Percentiles rank a stretch among this genome's conserved stretches.
phyloP scores from a whole-genome alignment of 2,329 filamentous ascomycete genomes.

The Acrodontium crateriforme region DNA sequence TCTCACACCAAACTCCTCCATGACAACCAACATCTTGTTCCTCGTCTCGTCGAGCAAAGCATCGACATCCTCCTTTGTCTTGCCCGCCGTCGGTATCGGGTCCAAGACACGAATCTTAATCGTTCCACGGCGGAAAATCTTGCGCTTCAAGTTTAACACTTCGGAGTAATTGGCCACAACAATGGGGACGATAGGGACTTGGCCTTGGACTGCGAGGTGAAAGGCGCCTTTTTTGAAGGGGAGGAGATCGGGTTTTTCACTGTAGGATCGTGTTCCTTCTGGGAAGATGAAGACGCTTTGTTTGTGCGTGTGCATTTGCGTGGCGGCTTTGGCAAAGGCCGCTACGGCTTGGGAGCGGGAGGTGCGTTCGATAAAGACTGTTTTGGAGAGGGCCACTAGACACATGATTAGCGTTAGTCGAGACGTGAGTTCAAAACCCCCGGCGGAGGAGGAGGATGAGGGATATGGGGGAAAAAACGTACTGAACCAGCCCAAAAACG shows the following conservation, averaged over 20 bases:
- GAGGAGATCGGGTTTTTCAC: slow-evolving; percentile 63
- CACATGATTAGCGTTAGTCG: too few relatives aligned
- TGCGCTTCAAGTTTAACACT: slow-evolving; percentile 32
- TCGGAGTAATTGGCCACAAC: slow-evolving; percentile 38
- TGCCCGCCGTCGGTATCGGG: slow-evolving; percentile 61
- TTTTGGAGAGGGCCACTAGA: slow-evolving; percentile 57
- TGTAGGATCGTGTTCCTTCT: slow-evolving; percentile 86
- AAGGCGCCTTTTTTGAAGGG: slow-evolving; percentile 99
- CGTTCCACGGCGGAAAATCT: slow-evolving; percentile 27
- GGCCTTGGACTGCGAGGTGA: slow-evolving; percentile 85
- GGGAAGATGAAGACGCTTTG: slow-evolving; percentile 74
- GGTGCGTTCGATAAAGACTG: slow-evolving; percentile 87
- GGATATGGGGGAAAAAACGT: slow-evolving; percentile 9
- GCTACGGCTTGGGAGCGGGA: slow-evolving; percentile 71
- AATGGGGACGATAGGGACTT: slow-evolving; percentile 81
- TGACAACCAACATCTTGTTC: too few relatives aligned
- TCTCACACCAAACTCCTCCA: too few relatives aligned
- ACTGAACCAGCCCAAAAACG: slow-evolving; percentile 89
- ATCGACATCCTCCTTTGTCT: slow-evolving; percentile 66
- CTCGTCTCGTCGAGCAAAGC: slow-evolving; percentile 53
- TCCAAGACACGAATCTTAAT: slow-evolving; percentile 60
- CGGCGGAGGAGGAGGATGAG: neutral
- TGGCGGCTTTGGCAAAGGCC: slow-evolving; percentile 71
- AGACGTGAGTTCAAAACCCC: slow-evolving; percentile 3
- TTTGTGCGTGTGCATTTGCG: slow-evolving; percentile 55